Base-by-base conservation (phyloP, 805 yeast species). In the Metschnikowia gelsemii region DNA sequence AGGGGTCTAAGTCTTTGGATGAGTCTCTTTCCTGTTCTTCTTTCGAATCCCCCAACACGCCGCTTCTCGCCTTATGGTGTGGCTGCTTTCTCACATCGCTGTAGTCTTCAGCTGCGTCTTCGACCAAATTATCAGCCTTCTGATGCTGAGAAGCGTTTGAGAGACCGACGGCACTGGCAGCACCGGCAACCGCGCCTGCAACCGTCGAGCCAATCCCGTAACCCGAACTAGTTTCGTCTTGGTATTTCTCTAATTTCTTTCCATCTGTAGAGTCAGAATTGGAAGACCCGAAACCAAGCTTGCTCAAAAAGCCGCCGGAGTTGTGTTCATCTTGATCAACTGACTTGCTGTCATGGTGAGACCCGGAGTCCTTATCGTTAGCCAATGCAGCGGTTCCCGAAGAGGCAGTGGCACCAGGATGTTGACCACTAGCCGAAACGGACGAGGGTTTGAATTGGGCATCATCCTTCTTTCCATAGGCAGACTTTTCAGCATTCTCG, bases 141-240 rank as follows among this genome's bases (percentile, higher is more conserved):
- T 42, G 42, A 30, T 34, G 37, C 11, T 36, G 40, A n/a, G 28
- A 19, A 5, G 8, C 17, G 14, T 37, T 36, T 3, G 40, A 30
- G 19, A 42, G 38, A 5, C 59, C 57, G 25, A 37, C 49, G 4
- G 52, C 52, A 7, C 49, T 54, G 7, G 56, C 56, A 6, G 56
- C 55, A n/a, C 50, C 49, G 5, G 55, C 51, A 8, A 47, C 44
- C 3, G 55, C 56, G 8, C 57, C 55, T 5, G 55, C 46, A 22
- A 51, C 47, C 11, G 51, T 35, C 2, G 51, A 49, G 23, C 45
- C 35, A 12, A 42, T 22, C 6, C 38, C 40, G n/a, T 32, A 24
- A 14, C 32, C 28, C 8, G 43, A 18, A 16, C 12, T 8, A 1
- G 42, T 11, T 34, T 17, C 17, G 17, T 11, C 24, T 17, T 20